Evolutionary conservation across 805 yeast species (phyloP).

Genomic region (Saccharomycopsis capsularis): DNA sequence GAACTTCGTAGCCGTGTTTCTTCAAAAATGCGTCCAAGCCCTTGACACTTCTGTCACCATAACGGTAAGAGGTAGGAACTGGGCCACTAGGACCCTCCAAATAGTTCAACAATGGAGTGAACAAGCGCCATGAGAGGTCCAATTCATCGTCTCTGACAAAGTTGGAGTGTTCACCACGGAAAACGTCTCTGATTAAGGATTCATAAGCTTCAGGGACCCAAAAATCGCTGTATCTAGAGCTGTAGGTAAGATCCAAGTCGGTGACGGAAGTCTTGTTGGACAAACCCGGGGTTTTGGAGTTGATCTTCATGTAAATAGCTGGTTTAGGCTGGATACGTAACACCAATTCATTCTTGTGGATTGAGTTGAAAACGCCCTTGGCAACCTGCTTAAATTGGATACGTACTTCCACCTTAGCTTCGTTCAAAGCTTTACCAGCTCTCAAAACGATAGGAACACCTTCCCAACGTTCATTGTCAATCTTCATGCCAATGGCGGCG

Average conservation of each 20-base stretch:
- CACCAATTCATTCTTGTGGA: slow-evolving; percentile 89
- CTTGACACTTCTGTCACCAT: slow-evolving; percentile 88
- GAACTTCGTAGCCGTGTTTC: slow-evolving; percentile 67
- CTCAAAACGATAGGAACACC: slow-evolving; percentile 94
- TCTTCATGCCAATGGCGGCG: slow-evolving; percentile 75
- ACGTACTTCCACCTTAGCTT: slow-evolving; percentile 90
- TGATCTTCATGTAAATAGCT: slow-evolving; percentile 88
- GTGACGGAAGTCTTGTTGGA: slow-evolving; percentile 76
- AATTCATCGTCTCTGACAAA: slow-evolving; percentile 97
- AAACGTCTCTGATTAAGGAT: slow-evolving; percentile 84
- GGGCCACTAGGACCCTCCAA: slow-evolving; percentile 71
- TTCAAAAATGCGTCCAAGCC: slow-evolving; percentile 53
- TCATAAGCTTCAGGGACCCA: slow-evolving; percentile 99
- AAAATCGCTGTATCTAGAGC: slow-evolving; percentile 72
- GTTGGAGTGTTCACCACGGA: slow-evolving; percentile 90
- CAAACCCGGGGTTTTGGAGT: slow-evolving; percentile 90
- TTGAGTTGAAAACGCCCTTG: slow-evolving; percentile 69
- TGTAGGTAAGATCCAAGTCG: slow-evolving; percentile 84
- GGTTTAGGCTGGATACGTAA: slow-evolving; percentile 92
- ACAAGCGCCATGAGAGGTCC: slow-evolving; percentile 86
- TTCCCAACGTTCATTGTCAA: slow-evolving; percentile 94
- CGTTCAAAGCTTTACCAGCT: slow-evolving; percentile 97
- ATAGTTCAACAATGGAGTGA: slow-evolving; percentile 82
- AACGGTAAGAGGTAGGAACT: slow-evolving; percentile 60
- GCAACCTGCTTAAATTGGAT: slow-evolving; percentile 86